Base-by-base conservation (phyloP, 1,139 yeast species). In the Insectozyma bohioensis region DNA sequence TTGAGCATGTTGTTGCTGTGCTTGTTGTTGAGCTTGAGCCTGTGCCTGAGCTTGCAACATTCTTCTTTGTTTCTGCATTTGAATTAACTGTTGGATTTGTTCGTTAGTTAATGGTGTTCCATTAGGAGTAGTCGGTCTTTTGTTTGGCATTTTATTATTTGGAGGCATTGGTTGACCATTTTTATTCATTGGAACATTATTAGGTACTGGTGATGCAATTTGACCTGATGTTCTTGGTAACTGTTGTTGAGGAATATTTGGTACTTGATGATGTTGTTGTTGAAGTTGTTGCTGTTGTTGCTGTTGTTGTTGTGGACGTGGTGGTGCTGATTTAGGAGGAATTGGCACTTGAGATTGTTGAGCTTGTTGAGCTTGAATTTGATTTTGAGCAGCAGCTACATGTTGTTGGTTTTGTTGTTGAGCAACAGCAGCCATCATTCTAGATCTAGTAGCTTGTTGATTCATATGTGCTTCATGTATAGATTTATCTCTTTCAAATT, bases 401-500 rank as follows among this genome's bases (percentile, higher is more conserved):
- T 26, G 26, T 24, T 47, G 57, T 35, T 49, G 63, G 25, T 52
- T 49, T 32, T 57, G 65, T 33, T 58, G 65, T 31, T 58, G 64
- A 4, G 63, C 60, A 4, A 67, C 67, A 5, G 72, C 70, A n/a
- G 67, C 64, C 52, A 58, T 52, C 67, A 63, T 56, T 26, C 66
- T 50, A 4, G 61, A 50, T 31, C 67, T 49, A 1, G 70, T 62
- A 6, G 66, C 65, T 43, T 62, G 77, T 50, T 77, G 80, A 42
- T 76, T 76, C 41, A 73, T 56, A 49, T 77, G 80, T 1, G 85
- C 84, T 44, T 82, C 90, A 43, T 84, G 87, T 12, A 85, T 73
- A 0, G 94, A 80, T 54, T 82, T 83, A 49, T 90, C 97, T 40
- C 96, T 69, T 45, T 90, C 96, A 46, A 68, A 78, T 56, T 88